Evolutionary conservation across 2,329 filamentous ascomycete genomes (phyloP).

Genomic region (Sporothrix globosa): DNA sequence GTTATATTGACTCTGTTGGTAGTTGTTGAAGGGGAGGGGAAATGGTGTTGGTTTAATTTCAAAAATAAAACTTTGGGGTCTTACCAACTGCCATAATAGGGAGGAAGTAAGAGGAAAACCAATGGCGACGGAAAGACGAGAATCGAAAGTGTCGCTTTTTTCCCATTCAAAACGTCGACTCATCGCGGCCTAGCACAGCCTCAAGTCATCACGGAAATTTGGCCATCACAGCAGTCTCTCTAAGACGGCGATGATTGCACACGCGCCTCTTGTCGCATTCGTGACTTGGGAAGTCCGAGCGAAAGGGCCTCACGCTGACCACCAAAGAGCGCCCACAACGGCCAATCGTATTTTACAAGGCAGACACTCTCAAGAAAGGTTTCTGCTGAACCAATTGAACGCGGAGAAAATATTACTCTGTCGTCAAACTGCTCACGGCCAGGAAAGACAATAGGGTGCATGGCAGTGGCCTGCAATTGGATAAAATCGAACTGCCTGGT

Average conservation of each 20-base stretch:
- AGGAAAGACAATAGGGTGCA: not conserved
- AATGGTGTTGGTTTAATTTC: constrained; percentile 20
- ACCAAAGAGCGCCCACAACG: not conserved
- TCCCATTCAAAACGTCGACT: not conserved
- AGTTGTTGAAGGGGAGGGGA: not conserved
- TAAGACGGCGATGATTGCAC: not conserved
- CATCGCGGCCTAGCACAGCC: not conserved
- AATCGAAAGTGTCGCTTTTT: not conserved
- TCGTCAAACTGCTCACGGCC: not conserved
- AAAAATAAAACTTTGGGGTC: not conserved
- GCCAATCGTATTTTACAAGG: not conserved
- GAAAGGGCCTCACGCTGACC: not conserved
- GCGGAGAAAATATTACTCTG: not conserved
- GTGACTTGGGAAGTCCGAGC: too few species aligned
- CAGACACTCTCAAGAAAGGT: not conserved
- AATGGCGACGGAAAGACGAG: not conserved
- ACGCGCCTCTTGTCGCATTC: not conserved
- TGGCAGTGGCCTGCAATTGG: not conserved
- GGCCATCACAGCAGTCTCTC: not conserved
- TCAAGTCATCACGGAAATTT: constrained; percentile 2
- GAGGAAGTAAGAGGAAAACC: not conserved
- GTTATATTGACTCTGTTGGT: not conserved
- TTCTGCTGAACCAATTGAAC: not conserved
- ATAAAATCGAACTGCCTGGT: not conserved
- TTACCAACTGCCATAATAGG: constrained; percentile 5